Conservation (phyloP, 2,329 filamentous ascomycete genomes). For the Pseudocercospora crystallina region DNA sequence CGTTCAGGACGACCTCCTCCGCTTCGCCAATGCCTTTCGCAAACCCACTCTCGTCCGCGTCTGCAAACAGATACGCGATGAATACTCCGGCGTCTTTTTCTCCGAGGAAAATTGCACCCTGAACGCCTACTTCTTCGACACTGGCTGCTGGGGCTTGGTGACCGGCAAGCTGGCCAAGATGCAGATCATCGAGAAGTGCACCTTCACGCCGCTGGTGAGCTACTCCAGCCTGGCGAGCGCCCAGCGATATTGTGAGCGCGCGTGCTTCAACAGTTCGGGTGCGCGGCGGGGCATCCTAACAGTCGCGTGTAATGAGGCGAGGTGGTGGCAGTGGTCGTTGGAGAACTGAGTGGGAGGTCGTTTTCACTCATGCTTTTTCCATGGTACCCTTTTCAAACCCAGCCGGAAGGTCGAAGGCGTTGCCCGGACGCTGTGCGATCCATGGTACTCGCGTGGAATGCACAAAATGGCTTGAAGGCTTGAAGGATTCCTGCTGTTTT, state of each 20-base stretch:
- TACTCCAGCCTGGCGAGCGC: slow-evolving; percentile 19
- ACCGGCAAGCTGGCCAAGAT: slow-evolving; percentile 10
- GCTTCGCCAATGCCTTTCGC: slow-evolving; percentile 13
- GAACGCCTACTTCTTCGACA: slow-evolving; percentile 13
- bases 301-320: neutral
- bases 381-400: no score
- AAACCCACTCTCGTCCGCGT: slow-evolving; percentile 11
- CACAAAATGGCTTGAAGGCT: no score
- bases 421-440: no score
- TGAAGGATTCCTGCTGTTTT: no score
- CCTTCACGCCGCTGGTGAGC: slow-evolving; percentile 12
- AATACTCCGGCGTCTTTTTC: slow-evolving; percentile 18
- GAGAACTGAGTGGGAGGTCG: neutral
- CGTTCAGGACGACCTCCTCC: slow-evolving; percentile 10
- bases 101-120: slow-evolving; percentile 11
- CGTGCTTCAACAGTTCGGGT: slow-evolving; percentile 1
- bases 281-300: slow-evolving; percentile 11
- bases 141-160: slow-evolving; percentile 12
- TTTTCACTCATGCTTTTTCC: no score
- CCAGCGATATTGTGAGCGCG: slow-evolving; percentile 15
- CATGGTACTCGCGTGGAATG: no score
- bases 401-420: no score
- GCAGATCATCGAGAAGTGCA: slow-evolving; percentile 7
- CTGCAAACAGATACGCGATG: slow-evolving; percentile 9
- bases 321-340: slow-evolving; percentile 15